These are phyloP conservation scores for Tranzscheliella williamsii DNA, from an alignment of 1,284 basidiomycete species.

Conservation along the genomic window DNA sequence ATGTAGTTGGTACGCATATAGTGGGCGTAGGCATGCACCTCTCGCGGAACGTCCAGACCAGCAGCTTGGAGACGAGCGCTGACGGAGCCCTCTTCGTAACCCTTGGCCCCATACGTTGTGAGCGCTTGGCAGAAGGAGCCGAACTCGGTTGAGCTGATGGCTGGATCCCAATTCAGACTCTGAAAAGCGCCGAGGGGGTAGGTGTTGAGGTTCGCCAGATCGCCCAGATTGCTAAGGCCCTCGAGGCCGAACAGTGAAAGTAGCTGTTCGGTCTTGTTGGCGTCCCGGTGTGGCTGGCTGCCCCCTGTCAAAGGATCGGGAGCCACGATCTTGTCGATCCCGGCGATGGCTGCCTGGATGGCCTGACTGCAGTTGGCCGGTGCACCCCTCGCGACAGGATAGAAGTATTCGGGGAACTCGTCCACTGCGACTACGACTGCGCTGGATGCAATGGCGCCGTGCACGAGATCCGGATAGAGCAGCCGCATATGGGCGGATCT, in stretches of 20 bases:
- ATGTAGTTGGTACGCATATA: slow-evolving; percentile 35
- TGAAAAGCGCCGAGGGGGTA: slow-evolving; percentile 51
- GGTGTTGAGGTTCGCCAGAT: slow-evolving; percentile 51
- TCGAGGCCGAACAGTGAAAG: slow-evolving; percentile 40
- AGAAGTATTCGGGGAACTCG: slow-evolving; percentile 70
- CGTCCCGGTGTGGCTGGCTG: slow-evolving; percentile 35
- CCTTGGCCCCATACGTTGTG: slow-evolving; percentile 25
- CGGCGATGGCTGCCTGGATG: slow-evolving; percentile 66
- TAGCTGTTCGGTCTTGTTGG: slow-evolving; percentile 19
- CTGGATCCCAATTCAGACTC: slow-evolving; percentile 51
- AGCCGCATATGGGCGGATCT: slow-evolving; percentile 88
- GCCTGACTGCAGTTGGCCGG: slow-evolving; percentile 73
- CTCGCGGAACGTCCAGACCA: slow-evolving; percentile 14
- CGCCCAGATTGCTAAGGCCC: slow-evolving; percentile 35
- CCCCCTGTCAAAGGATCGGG: slow-evolving; percentile 46
- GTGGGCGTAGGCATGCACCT: slow-evolving; percentile 34
- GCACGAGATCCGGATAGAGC: slow-evolving; percentile 83
- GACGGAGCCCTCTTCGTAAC: slow-evolving; percentile 3
- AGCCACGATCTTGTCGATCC: slow-evolving; percentile 48
- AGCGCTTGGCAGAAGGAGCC: slow-evolving; percentile 30
- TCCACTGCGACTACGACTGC: slow-evolving; percentile 57
- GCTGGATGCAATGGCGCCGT: slow-evolving; percentile 81
- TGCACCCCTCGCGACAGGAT: slow-evolving; percentile 77
- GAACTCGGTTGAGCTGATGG: slow-evolving; percentile 32
- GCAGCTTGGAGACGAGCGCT: slow-evolving; percentile 4